Evolutionary conservation across 805 yeast genomes (phyloP), one percentile per base, ranked within the genome.

Genomic region (Kluyveromyces siamensis): DNA sequence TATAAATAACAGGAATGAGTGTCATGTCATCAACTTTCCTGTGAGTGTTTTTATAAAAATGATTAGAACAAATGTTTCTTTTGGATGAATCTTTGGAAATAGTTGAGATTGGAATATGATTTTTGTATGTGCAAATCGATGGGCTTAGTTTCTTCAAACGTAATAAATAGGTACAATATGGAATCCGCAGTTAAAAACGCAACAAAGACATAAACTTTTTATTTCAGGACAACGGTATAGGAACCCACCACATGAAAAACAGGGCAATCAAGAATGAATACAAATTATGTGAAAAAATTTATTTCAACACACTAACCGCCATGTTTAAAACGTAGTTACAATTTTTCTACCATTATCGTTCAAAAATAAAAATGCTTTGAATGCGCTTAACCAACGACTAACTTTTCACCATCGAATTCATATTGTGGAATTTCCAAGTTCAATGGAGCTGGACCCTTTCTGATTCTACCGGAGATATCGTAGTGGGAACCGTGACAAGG

Each of bases 401-500:
- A 72, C 68, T 86, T 84, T 56, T 87, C 88, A 67, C 86, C 95
- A 48, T 75, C 83, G 68, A 93, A 86, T 60, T 82, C 87, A 71
- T 93, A 93, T 62, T 80, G 76, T 62, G 99, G 99, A 63, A 93
- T 79, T 78, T 93, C 99, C 77, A 93, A 81, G 80, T 93, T 93
- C 72, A 88, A 81, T 67, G 99, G 99, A 69, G 99, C 99, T 62
- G 99, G 99, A 62, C 99, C 99, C 77, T 82, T 91, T 83, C 99
- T 88, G 70, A 93, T 91, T 84, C 99, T 91, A 72, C 99, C 99
- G 56, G 97, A 90, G 75, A 95, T 95, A 76, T 93, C 99, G 75
- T 93, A 93, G 74, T 95, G 99, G 68, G 98, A 91, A 81, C 99
- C 99, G 80, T 95, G 99, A 79, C 99, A 93, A 58, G 99, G 99